These are phyloP conservation scores for Umbelopsis sp. DNA, from an alignment of 371 early-diverging fungal genomes.

Conservation along the genomic window DNA sequence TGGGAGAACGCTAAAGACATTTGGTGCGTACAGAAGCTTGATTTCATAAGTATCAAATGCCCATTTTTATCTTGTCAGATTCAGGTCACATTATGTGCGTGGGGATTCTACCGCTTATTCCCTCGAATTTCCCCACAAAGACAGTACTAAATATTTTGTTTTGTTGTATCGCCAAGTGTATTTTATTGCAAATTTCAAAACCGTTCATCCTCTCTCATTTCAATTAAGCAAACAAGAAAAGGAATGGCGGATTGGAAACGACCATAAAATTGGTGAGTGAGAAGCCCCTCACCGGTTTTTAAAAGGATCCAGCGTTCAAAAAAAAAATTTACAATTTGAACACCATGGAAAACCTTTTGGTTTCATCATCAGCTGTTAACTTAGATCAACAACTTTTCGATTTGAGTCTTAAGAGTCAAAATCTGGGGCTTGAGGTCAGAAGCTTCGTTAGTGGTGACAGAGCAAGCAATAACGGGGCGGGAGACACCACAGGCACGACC, in stretches of 20 bases:
- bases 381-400: conserved; percentile 92
- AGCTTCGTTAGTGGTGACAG: conserved; percentile 96
- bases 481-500: conserved; percentile 99
- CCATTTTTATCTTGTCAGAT: conserved; percentile 4
- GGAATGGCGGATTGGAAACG: not conserved
- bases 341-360: not conserved
- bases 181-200: conserved; percentile 1
- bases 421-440: conserved; percentile 95
- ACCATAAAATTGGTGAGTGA: conserved; percentile 12
- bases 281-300: conserved; percentile 14
- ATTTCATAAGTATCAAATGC: conserved; percentile 3
- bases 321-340: not conserved
- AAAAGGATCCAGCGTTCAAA: not conserved
- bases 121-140: no score
- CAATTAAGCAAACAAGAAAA: not conserved
- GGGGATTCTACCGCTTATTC: not conserved
- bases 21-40: not conserved
- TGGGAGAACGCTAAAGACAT: not conserved
- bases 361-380: conserved; percentile 7
- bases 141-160: not conserved
- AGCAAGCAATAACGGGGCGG: conserved; percentile 92
- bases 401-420: conserved; percentile 86
- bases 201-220: not conserved
- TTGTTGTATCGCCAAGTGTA: conserved; percentile 10
- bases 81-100: not conserved